A percentile compares a stretch with the other conserved stretches of the same genome.
These are phyloP conservation scores for Pseudogymnoascus sp. DNA, from an alignment of 2,329 filamentous ascomycete species.

Conservation along the genomic window DNA sequence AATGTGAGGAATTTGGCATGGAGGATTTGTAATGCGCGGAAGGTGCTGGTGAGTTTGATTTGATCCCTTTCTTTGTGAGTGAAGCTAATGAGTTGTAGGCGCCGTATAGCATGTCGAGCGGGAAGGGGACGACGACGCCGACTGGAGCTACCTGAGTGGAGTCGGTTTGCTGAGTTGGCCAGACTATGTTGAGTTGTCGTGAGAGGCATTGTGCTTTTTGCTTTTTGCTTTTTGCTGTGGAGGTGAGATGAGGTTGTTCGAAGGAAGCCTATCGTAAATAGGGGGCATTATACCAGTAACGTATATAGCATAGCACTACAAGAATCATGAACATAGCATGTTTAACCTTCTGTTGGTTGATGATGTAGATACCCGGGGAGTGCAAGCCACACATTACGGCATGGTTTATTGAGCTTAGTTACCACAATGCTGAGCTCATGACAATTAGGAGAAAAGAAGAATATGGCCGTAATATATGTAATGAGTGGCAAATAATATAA, in stretches of 20 bases:
- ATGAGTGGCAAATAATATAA: neutral
- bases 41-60: slow-evolving; percentile 66
- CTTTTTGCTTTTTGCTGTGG: neutral
- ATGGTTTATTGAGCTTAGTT: neutral
- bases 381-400: neutral
- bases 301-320: slow-evolving; percentile 5
- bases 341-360: neutral
- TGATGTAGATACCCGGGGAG: neutral
- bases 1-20: slow-evolving; percentile 85
- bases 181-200: slow-evolving; percentile 3
- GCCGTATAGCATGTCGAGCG: slow-evolving; percentile 27
- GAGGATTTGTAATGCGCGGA: slow-evolving; percentile 92
- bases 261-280: neutral
- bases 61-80: neutral
- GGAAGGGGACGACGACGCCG: slow-evolving; percentile 25
- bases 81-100: slow-evolving; percentile 8
- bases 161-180: neutral
- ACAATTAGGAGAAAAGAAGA: neutral
- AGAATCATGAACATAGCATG: slow-evolving; percentile 4
- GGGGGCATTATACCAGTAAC: slow-evolving; percentile 7
- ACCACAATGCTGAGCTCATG: neutral
- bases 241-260: neutral
- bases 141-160: neutral
- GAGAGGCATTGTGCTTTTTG: neutral
- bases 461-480: neutral